Base-by-base conservation (phyloP, 2,329 filamentous ascomycete species). In the Penicillium sp. region DNA sequence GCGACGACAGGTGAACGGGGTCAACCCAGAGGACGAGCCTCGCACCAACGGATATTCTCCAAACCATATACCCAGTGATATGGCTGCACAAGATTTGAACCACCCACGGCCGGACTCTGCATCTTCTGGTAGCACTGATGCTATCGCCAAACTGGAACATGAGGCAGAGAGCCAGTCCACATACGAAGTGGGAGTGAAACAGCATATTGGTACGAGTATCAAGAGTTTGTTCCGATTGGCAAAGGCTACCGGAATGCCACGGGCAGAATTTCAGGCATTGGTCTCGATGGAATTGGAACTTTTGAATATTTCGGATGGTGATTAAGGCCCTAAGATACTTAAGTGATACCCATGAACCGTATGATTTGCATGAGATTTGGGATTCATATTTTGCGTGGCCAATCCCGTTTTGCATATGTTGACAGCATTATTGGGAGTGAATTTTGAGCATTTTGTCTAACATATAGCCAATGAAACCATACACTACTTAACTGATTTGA, bases 221-320 rank as follows among this genome's bases (percentile, higher is more conserved):
- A 87, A 87, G 74, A 85, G 82, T 65, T 68, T 88, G 66, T 87
- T 83, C 70, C 78, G 84, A 3, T 69, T 88, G 51, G 84, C 84
- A 1, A 80, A 77, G 63, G 78, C 78, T 26, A 80, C 80, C 3
- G 85, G 85, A 1, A 84, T 88, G 60, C 77, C 81, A 17, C 73
- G 81, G 36, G 73, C 75, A 22, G 84, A 87, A 55, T 88, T 88
- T 68, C 79, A 84, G 67, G 72, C 78, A 26, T 73, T 86, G 45
- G 79, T 87, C n/a, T 75, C 77, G 67, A 80, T 77, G 42, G 85
- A 88, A 66, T 66, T 87, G 63, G 82, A 86, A 47, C 75, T 83
- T 22, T 66, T 87, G 60, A 76, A 79, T 50, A 66, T 86, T 65
- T 72, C 84, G 53, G 84, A 85, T 55, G 78, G 80, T 58, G 74